A percentile compares a stretch with the other conserved stretches of the same genome.
Evolutionary conservation across 2,329 filamentous ascomycete species (phyloP).

Genomic region (Emergomyces africanus): DNA sequence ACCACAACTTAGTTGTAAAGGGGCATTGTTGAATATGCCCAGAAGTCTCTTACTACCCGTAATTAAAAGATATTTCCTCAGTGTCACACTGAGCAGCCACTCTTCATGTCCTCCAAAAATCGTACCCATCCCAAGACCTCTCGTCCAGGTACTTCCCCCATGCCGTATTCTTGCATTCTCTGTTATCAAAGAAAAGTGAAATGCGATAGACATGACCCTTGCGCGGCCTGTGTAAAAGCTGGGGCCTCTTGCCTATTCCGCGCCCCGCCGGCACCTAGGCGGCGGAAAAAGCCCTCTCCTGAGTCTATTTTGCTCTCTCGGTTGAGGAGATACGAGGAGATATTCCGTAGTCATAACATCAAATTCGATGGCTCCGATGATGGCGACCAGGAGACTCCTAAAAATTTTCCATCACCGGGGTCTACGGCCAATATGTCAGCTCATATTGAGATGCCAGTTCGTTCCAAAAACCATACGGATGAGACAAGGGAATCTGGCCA

Average conservation of each 20-base stretch:
- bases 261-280: constrained; percentile 20
- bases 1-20: too few species aligned
- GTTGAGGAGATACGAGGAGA: constrained; percentile 53
- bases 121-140: not conserved
- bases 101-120: not conserved
- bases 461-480: constrained; percentile 5
- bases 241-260: constrained; percentile 47
- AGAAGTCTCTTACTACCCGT: too few species aligned
- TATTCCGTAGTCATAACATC: constrained; percentile 54
- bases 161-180: constrained; percentile 43
- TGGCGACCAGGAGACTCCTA: not conserved
- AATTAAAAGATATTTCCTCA: not conserved
- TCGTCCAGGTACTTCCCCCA: not conserved
- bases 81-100: not conserved
- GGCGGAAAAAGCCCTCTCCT: constrained; percentile 49
- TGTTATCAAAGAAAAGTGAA: constrained; percentile 68
- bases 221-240: constrained; percentile 54
- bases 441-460: constrained; percentile 12
- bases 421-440: not conserved
- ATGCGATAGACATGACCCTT: constrained; percentile 61
- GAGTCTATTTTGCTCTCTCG: constrained; percentile 59
- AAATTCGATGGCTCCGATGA: constrained; percentile 40
- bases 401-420: not conserved
- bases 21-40: too few species aligned
- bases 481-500: not conserved